phyloP scores from a whole-genome alignment of 768 basidiomycete species.

The Sporobolomyces pararoseus region DNA sequence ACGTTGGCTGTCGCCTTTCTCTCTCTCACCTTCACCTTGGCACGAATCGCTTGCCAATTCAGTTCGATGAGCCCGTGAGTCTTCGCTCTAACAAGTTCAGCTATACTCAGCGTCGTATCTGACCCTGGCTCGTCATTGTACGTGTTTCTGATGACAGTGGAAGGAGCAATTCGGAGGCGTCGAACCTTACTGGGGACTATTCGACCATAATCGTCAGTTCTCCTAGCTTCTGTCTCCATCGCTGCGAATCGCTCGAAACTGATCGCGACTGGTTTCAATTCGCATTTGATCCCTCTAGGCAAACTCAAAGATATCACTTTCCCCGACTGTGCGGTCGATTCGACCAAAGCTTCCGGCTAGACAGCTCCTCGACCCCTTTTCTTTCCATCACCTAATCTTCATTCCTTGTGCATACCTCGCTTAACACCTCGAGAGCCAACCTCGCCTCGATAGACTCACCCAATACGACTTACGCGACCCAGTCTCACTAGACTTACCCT shows the following conservation, averaged over 20 bases:
- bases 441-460: not conserved
- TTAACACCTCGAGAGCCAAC: not conserved
- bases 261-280: not conserved
- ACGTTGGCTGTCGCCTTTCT: no score
- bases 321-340: constrained; percentile 55
- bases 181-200: constrained; percentile 62
- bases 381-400: no score
- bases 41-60: no score
- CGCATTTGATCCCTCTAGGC: not conserved
- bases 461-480: no score
- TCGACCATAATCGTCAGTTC: constrained; percentile 56
- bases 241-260: not conserved
- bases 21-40: no score
- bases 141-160: constrained; percentile 39
- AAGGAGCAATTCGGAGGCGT: constrained; percentile 52
- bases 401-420: not conserved
- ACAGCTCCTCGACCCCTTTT: no score
- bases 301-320: constrained; percentile 69
- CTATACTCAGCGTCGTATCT: not conserved
- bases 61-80: constrained; percentile 39
- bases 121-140: not conserved
- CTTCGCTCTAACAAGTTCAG: not conserved
- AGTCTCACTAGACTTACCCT: no score
- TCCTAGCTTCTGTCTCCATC: not conserved
- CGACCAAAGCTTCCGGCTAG: constrained; percentile 24